phyloP scores from a whole-genome alignment of 345 rosid species.

The Eucalyptus erythrocorys region DNA sequence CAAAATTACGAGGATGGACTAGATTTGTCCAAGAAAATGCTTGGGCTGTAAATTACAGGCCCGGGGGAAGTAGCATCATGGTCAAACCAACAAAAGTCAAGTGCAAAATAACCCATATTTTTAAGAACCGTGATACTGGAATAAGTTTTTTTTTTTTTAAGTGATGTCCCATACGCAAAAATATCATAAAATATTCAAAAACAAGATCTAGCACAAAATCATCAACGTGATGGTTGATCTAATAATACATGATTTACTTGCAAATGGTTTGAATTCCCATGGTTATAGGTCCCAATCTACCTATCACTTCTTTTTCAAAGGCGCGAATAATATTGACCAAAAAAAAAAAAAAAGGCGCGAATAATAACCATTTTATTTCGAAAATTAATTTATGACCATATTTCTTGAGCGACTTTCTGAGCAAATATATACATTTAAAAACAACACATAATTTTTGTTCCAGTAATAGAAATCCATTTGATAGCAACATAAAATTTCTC shows the following conservation, averaged over 20 bases:
- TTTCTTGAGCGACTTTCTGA: too few relatives aligned
- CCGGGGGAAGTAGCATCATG: neutral
- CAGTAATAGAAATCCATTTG: too few relatives aligned
- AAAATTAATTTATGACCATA: too few relatives aligned
- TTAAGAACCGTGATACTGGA: neutral
- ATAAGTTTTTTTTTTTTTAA: too few relatives aligned
- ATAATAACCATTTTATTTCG: too few relatives aligned
- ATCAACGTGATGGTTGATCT: neutral
- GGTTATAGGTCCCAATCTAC: neutral
- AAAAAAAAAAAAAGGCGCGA: too few relatives aligned
- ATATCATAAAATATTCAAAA: fast-evolving
- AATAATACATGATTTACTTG: too few relatives aligned
- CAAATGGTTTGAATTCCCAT: neutral
- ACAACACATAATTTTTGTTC: too few relatives aligned
- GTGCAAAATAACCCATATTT: neutral
- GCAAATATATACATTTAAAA: too few relatives aligned
- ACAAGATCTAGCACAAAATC: neutral
- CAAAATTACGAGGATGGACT: neutral
- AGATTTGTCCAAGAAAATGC: neutral
- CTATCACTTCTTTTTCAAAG: neutral
- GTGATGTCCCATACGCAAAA: neutral
- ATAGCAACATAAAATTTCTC: too few relatives aligned
- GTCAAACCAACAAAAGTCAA: neutral
- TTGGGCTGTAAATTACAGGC: neutral
- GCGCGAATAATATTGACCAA: too few relatives aligned